Evolutionary conservation across 106 monocot species (phyloP).

Genomic region (Dioscorea alata): DNA sequence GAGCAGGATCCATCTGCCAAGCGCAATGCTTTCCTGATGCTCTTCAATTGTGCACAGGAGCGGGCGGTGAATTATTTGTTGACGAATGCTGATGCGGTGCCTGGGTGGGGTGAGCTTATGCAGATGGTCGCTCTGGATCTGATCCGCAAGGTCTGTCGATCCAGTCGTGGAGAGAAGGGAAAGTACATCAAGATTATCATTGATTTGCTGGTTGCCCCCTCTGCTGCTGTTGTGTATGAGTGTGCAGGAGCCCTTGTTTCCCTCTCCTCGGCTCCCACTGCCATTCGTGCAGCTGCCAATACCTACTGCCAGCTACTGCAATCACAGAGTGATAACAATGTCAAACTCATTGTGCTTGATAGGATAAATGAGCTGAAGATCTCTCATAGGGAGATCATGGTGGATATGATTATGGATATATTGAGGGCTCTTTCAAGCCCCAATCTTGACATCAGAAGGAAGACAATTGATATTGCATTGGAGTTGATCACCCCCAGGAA

Average conservation of each 20-base stretch:
- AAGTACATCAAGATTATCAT: slow-evolving; percentile 83
- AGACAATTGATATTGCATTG: slow-evolving; percentile 72
- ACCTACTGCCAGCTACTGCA: slow-evolving; percentile 88
- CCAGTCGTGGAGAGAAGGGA: slow-evolving; percentile 63
- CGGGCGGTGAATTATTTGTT: slow-evolving; percentile 70
- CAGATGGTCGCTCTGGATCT: slow-evolving; percentile 94
- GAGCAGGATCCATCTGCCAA: slow-evolving; percentile 76
- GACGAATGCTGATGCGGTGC: slow-evolving; percentile 50
- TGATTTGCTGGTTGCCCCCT: slow-evolving; percentile 44
- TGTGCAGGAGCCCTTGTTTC: slow-evolving; percentile 82
- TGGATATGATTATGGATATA: slow-evolving; percentile 83
- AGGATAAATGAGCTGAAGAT: slow-evolving; percentile 66
- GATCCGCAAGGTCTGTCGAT: slow-evolving; percentile 84
- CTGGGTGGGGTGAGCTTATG: slow-evolving; percentile 71
- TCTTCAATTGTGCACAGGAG: slow-evolving; percentile 76
- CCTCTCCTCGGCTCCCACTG: slow-evolving; percentile 86
- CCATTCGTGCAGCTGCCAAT: slow-evolving; percentile 67
- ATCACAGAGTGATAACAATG: slow-evolving; percentile 93
- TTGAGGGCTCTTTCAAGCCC: slow-evolving; percentile 74
- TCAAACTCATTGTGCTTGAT: slow-evolving; percentile 79
- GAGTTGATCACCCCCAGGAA: slow-evolving; percentile 78
- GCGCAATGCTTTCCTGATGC: slow-evolving; percentile 89
- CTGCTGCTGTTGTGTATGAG: slow-evolving; percentile 72
- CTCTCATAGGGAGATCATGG: slow-evolving; percentile 71
- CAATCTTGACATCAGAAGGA: slow-evolving; percentile 75